phyloP scores from a whole-genome alignment of 176 grass and related monocot species.

The Cenchrus americanus region DNA sequence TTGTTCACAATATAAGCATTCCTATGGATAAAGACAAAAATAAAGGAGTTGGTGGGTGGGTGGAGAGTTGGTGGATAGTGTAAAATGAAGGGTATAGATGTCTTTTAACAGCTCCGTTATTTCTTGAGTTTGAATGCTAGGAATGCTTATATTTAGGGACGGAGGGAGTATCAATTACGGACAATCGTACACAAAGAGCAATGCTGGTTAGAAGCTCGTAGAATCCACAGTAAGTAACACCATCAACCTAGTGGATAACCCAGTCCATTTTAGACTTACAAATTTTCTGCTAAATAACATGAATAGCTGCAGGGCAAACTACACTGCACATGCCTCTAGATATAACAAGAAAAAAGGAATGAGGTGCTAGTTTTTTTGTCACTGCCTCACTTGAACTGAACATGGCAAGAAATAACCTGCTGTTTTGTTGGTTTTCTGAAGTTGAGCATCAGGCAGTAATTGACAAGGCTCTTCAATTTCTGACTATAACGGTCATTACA shows the following conservation, averaged over 20 bases:
- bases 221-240: neutral
- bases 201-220: neutral
- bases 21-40: too few relatives aligned
- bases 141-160: too few relatives aligned
- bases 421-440: slow-evolving; percentile 98
- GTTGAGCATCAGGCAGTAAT: slow-evolving; percentile 86
- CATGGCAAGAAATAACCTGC: slow-evolving; percentile 69
- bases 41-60: too few relatives aligned
- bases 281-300: slow-evolving; percentile 21
- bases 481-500: slow-evolving; percentile 99
- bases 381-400: slow-evolving; percentile 6
- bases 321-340: slow-evolving; percentile 12
- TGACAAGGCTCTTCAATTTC: slow-evolving; percentile 97
- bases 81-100: too few relatives aligned
- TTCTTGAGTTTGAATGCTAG: too few relatives aligned
- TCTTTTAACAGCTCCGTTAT: too few relatives aligned
- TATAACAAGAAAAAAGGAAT: slow-evolving; percentile 18
- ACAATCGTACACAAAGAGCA: neutral
- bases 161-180: too few relatives aligned
- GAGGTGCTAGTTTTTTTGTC: neutral
- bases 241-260: slow-evolving; percentile 14
- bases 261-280: slow-evolving; percentile 13
- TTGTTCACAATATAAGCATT: too few relatives aligned
- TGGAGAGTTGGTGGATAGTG: too few relatives aligned
- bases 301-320: slow-evolving; percentile 19